A percentile compares a stretch with the other conserved stretches of the same genome.
These are phyloP conservation scores for Verticillium tricorpus DNA, from an alignment of 2,329 filamentous ascomycete genomes.

Conservation along the genomic window DNA sequence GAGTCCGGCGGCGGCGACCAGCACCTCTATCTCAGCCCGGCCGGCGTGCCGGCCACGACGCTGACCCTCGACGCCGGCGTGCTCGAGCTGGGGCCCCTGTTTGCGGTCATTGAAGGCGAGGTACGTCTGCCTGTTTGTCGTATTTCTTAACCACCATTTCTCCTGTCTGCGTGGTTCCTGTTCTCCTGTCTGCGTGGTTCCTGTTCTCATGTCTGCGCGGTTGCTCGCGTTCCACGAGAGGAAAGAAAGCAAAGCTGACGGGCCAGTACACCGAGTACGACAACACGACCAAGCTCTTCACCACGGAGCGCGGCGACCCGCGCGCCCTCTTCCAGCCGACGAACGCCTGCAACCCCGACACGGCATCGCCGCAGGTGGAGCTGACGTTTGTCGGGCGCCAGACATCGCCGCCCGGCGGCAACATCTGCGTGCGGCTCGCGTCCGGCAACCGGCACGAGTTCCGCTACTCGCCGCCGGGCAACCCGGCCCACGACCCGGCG, in stretches of 20 bases:
- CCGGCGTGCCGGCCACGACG: constrained; percentile 29
- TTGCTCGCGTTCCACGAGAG: too few species aligned
- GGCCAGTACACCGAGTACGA: constrained; percentile 33
- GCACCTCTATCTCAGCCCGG: constrained; percentile 33
- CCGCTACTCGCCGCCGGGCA: constrained; percentile 35
- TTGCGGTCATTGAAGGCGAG: constrained; percentile 40
- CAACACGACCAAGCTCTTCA: constrained; percentile 44
- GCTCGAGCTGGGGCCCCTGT: constrained; percentile 16
- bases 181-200: too few species aligned
- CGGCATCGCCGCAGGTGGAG: constrained; percentile 32
- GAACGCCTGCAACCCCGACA: constrained; percentile 36
- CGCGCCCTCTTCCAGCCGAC: constrained; percentile 33
- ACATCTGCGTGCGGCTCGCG: constrained; percentile 32
- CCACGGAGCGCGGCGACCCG: constrained; percentile 38
- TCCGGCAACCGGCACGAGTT: constrained; percentile 34
- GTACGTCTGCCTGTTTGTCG: constrained; percentile 17
- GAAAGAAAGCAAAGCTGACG: too few species aligned
- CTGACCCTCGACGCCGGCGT: constrained; percentile 33
- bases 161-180: too few species aligned
- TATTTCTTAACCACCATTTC: neutral
- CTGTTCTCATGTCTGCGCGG: too few species aligned
- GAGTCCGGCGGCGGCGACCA: constrained; percentile 31
- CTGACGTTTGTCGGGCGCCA: constrained; percentile 26
- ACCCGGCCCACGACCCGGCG: constrained; percentile 14
- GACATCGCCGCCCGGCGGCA: constrained; percentile 24